Evolutionary conservation across 73 alveolate species (phyloP), one percentile per base, ranked within the genome.

Genomic region (Symbiodinium pilosum): DNA sequence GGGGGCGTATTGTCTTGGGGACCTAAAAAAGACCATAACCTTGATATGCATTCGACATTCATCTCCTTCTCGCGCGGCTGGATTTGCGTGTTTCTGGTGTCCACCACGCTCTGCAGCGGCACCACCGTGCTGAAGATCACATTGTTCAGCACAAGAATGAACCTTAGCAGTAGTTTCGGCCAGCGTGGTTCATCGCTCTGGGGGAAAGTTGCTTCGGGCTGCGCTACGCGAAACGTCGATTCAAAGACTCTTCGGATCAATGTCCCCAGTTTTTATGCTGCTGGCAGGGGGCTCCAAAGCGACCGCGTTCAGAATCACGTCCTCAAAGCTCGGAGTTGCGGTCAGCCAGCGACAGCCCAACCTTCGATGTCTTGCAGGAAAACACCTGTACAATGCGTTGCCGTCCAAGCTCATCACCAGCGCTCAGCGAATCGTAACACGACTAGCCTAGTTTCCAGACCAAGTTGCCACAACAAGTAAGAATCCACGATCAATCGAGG

Each of bases 301-400:
- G 12, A 91, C 97, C 1, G 97, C 97, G 32, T 91, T 91, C 56
- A 91, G 97, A 86, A 91, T 91, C 81, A 91, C 97, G 44, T 91
- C 97, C 43, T 91, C 97, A 20, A 91, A 91, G 97, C 97, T 91
- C 11, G 97, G 97, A 11, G 97, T 91, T 9, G 97, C 97, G 41
- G 87, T 56, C 3, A 91, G 97, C 97, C 97, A 91, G 54, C 97
- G 97, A 77, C 97, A 91, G 18, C 97, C 97, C 26, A 91, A 86
- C 95, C 95, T 88, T 20, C 21, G 14, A 47, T 14, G 14, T 47
- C 59, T 14, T 14, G 14, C 21, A 47, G 59, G 59, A 47, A 47
- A 14, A 6, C 59, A 47, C 59, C 6, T 47, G 59, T 14, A 47
- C 59, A 9, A 47, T 47, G 59, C 59, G 14, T 47, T 47, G 59